Evolutionary conservation across 2,329 filamentous ascomycete genomes (phyloP), one percentile per base, ranked within the genome.

Genomic region (Anthostomella pinea): DNA sequence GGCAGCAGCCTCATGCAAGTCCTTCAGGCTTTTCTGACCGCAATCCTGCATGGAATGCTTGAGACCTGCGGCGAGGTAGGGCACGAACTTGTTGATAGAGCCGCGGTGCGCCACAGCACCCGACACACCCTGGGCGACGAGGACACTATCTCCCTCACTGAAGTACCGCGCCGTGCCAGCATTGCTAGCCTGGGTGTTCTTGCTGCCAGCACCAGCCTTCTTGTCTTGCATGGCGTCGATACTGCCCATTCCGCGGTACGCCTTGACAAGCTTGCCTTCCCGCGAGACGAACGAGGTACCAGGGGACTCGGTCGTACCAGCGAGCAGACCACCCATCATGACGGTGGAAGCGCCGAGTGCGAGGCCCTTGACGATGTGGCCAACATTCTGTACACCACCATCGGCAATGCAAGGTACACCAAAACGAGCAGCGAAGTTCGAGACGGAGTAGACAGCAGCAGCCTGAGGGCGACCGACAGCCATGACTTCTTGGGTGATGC

Each of bases 161-260:
- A 98, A 98, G 75, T 98, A 98, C 46, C 93, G 84, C 28, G 93
- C 93, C 46, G 94, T 97, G 59, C 93, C 93, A 38, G 93, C 93
- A 62, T 97, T 98, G 66, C 82, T 83, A 69, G 83, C 79, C 65
- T 85, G 81, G 65, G 73, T 79, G 60, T 89, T 79, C 65, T 81
- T 85, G 57, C 72, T 70, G 50, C 83, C 85, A 41, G 67, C 75
- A 37, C 86, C 88, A 8, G 90, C 89, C 76, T 95, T 95, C 80
- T 93, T 95, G 70, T 97, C 91, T 70, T 97, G 90, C 93, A 98
- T 98, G 52, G 93, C 93, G 58, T 96, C 93, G 62, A 98, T 98
- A 67, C 84, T 90, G 52, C 93, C 93, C 93, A 98, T 98, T 43
- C 93, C 93, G 67, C 93, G 87, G 77, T 98, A 98, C 25, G 93